Conservation (phyloP, 331 rosid species). For the Rosa hybrid region DNA sequence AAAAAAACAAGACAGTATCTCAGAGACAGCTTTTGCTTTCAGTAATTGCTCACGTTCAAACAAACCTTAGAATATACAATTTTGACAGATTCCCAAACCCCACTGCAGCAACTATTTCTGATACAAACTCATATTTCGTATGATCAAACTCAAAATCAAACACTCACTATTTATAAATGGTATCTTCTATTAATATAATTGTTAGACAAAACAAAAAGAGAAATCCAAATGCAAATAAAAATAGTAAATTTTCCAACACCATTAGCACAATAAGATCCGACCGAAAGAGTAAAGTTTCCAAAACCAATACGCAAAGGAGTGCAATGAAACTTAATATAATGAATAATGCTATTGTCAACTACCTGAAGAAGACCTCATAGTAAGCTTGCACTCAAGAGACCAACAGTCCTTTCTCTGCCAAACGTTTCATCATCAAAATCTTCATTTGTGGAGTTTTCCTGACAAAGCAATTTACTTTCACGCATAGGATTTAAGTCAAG, state of each 20-base stretch:
- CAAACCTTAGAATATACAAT: not conserved
- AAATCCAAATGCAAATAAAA: not conserved
- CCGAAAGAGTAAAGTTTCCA: not conserved
- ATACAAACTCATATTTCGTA: not conserved
- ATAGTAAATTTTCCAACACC: not conserved
- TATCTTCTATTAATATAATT: slow-evolving; percentile 5
- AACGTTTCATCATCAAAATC: slow-evolving; percentile 86
- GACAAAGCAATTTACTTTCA: slow-evolving; percentile 70
- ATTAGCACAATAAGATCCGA: not conserved
- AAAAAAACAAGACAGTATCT: not conserved
- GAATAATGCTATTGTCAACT: slow-evolving; percentile 29
- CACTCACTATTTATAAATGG: not conserved
- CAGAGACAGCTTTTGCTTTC: not conserved
- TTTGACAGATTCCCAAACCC: not conserved
- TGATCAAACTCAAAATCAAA: not conserved
- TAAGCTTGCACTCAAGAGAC: slow-evolving; percentile 61
- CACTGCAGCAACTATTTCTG: not conserved
- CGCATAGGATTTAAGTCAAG: slow-evolving; percentile 50
- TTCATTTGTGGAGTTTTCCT: slow-evolving; percentile 89
- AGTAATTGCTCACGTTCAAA: not conserved
- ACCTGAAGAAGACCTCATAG: slow-evolving; percentile 63
- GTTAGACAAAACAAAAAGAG: not conserved
- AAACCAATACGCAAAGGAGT: not conserved
- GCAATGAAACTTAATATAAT: slow-evolving; percentile 24
- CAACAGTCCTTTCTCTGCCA: slow-evolving; percentile 72